Percentiles rank a stretch among this genome's conserved stretches.
Evolutionary conservation across 2,329 filamentous ascomycete genomes (phyloP).

Genomic region (Aspergillus proliferans): DNA sequence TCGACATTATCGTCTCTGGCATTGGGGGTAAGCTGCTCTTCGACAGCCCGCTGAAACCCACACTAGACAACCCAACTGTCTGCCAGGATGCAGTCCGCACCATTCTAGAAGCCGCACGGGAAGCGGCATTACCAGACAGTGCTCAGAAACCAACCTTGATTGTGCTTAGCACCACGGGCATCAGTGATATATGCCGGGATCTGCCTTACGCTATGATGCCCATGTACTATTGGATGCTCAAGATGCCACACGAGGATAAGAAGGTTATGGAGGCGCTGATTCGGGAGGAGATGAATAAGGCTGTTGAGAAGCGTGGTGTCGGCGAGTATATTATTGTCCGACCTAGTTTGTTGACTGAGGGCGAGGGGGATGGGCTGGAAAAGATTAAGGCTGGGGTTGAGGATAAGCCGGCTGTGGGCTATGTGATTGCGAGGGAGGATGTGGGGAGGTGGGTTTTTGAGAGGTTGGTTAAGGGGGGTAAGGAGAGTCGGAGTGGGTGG

Average conservation of each 20-base stretch:
- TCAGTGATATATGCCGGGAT: slow-evolving; percentile 22
- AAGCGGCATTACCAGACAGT: background rate
- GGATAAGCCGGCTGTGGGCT: no score
- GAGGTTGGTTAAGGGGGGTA: no score
- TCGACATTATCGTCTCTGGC: slow-evolving; percentile 43
- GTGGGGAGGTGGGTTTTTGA: no score
- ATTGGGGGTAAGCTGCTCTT: slow-evolving; percentile 36
- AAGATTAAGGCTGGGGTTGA: no score
- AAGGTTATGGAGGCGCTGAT: slow-evolving; percentile 27
- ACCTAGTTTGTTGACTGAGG: background rate
- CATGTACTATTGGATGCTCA: slow-evolving; percentile 26
- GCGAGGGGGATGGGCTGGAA: no score
- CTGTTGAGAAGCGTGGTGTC: slow-evolving; percentile 12
- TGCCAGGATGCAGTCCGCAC: slow-evolving; percentile 26
- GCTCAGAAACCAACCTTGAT: slow-evolving; percentile 18
- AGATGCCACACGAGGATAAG: slow-evolving; percentile 34
- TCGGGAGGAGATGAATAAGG: slow-evolving; percentile 9
- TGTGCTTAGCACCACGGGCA: slow-evolving; percentile 29
- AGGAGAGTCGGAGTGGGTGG: no score
- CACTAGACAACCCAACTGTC: slow-evolving; percentile 28
- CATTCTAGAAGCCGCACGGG: slow-evolving; percentile 18
- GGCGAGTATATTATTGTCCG: background rate
- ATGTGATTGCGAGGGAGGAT: no score
- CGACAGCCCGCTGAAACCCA: slow-evolving; percentile 19
- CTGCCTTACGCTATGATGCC: slow-evolving; percentile 26